These are phyloP conservation scores for Alternaria brassicae DNA, from an alignment of 2,329 filamentous ascomycete genomes.

Conservation along the genomic window DNA sequence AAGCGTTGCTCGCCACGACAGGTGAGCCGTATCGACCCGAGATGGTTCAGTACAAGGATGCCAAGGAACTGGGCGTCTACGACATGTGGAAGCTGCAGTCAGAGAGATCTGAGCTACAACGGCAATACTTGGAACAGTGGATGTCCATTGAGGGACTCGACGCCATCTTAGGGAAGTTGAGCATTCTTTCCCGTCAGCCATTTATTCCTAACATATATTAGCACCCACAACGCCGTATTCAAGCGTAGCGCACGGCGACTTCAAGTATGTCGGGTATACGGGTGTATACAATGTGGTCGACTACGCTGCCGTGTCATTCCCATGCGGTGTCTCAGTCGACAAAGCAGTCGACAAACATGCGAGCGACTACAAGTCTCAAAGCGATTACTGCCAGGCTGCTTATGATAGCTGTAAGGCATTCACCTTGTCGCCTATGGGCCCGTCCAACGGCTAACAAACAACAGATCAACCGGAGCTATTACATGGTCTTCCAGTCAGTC, in stretches of 20 bases:
- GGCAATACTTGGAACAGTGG: slow-evolving; percentile 57
- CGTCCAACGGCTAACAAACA: neutral
- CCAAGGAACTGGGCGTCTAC: slow-evolving; percentile 53
- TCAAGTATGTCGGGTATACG: slow-evolving; percentile 56
- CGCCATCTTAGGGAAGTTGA: slow-evolving; percentile 50
- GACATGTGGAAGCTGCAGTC: slow-evolving; percentile 60
- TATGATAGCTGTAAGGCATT: slow-evolving; percentile 52
- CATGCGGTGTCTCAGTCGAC: slow-evolving; percentile 51
- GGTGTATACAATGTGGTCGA: slow-evolving; percentile 59
- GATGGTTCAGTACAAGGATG: slow-evolving; percentile 55
- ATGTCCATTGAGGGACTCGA: slow-evolving; percentile 52
- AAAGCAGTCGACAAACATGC: slow-evolving; percentile 46
- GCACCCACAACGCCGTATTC: slow-evolving; percentile 56
- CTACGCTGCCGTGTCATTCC: slow-evolving; percentile 56
- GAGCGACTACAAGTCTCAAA: slow-evolving; percentile 37
- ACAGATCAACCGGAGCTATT: slow-evolving; percentile 49
- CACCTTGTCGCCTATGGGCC: no score
- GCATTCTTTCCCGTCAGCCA: neutral
- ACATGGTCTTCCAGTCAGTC: slow-evolving; percentile 54
- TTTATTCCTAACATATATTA: slow-evolving; percentile 20
- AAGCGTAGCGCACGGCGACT: slow-evolving; percentile 52
- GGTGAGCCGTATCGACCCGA: slow-evolving; percentile 58
- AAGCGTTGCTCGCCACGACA: slow-evolving; percentile 50
- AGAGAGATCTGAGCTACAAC: slow-evolving; percentile 54
- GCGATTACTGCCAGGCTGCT: slow-evolving; percentile 51